Evolutionary conservation across 805 yeast genomes (phyloP), one percentile per base, ranked within the genome.

Genomic region (Candida anglica): DNA sequence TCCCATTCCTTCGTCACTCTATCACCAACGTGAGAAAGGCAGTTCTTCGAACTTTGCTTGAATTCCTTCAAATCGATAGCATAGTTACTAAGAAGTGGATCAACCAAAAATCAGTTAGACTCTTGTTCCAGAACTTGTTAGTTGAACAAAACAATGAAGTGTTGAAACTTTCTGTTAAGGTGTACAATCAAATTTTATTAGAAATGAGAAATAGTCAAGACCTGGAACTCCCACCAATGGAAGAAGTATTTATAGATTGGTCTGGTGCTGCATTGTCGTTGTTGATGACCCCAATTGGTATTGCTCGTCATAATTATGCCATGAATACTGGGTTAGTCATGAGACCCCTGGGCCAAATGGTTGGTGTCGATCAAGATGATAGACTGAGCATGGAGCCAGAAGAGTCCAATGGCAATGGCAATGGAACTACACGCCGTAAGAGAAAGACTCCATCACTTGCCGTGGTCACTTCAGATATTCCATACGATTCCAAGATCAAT

Each of bases 1-100:
- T 81, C 50, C 97, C 97, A 15, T 93, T 93, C 50, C 68, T 93
- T 42, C 76, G 99, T 44, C 98, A 93, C 59, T 87, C 98, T 2
- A 88, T 93, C 38, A 74, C 89, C 2, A 85, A 86, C 46, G 98
- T 93, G 9, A 74, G 99, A 46, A 81, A 77, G 48, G 86, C 98
- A 0, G 96, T 91, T 2, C 61, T 93, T 26, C 77, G 84, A 40
- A 82, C 97, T 1, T 63, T 93, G 18, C 52, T 75, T 26, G 93
- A 94, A 32, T 89, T 94, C 49, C 63, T 88, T 36, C 66, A 75
- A 10, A 70, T 77, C 15, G 61, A 70, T 9, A 78, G 80, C 40
- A 66, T 71, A 28, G 43, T 56, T 14, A 54, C 71, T 2, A 74
- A 77, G 42, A 68, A 69, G 32, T 93, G 98, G 97, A 77, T 89